Conservation (phyloP, 345 rosid genomes). For the Rhizophora mangle region DNA sequence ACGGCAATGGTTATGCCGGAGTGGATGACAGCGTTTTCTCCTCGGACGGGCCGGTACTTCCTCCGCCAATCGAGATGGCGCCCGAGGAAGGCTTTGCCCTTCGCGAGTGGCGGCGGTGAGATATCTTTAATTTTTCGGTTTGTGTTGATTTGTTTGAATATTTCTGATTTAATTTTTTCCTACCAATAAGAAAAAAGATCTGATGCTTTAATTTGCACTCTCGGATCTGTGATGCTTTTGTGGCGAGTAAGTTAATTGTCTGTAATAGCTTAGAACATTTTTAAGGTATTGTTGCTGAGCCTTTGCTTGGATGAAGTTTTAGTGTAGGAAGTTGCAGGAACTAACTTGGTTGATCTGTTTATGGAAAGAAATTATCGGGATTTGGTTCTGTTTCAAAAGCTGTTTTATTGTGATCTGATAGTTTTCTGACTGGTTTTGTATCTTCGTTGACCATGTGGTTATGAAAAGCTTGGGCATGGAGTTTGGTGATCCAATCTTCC, state of each 20-base stretch:
- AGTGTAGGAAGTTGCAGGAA: neutral
- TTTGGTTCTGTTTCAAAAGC: neutral
- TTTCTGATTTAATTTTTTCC: no score
- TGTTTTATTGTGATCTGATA: constrained; percentile 1
- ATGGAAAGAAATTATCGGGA: neutral
- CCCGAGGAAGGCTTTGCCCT: constrained; percentile 61
- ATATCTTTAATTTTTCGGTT: neutral
- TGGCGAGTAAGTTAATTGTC: neutral
- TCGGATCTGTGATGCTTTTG: constrained; percentile 3
- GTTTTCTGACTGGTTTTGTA: neutral
- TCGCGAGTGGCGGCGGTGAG: constrained; percentile 85
- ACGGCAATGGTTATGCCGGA: constrained; percentile 41
- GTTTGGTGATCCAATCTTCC: no score
- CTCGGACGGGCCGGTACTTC: constrained; percentile 70
- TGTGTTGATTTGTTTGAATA: constrained; percentile 1
- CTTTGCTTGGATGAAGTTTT: no score
- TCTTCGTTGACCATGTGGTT: no score
- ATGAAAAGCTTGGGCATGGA: no score
- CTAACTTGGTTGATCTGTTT: neutral
- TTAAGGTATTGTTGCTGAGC: no score
- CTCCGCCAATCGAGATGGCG: constrained; percentile 62
- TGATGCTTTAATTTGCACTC: neutral
- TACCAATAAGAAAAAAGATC: no score
- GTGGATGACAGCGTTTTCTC: constrained; percentile 37
- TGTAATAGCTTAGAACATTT: neutral